Evolutionary conservation across 176 grass and related monocot species (phyloP), one percentile per base, ranked within the genome.

Genomic region (Triticum turgidum): DNA sequence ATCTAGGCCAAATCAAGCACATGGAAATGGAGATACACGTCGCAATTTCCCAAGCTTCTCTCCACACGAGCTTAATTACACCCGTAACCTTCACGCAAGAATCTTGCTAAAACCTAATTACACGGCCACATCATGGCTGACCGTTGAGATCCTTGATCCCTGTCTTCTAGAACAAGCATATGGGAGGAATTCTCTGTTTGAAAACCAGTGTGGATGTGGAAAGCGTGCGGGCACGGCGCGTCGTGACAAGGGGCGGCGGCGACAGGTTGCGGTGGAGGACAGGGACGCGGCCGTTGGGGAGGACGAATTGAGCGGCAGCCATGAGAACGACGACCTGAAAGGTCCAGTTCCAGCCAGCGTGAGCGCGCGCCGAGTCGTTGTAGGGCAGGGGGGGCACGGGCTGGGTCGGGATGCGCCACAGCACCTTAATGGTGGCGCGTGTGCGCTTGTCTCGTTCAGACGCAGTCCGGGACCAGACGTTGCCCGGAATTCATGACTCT

Each of bases 321-420:
- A 6, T 68, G 89, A 91, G 82, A 80, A 69, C 35, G 89, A 91
- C 81, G 76, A 22, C 76, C 89, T 80, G 20, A 61, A 59, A 33
- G 58, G 32, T 51, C 51, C 82, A 88, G 82, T 81, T 80, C 29
- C 89, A 39, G 18, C 78, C 52, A 25, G 82, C 30, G 41, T 5
- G 17, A 52, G 65, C 13, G 70, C 27, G 9, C 4, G 6, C 64
- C 52, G 64, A 15, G 49, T 78, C 61, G 35, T 13, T n/a, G 80
- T 87, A 74, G 89, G 85, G 85, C 67, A 25, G 14, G 79, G 63
- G 38, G 29, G 9, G 80, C 80, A 82, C 80, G 62, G 79, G 61
- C 11, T 5, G 14, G 61, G 4, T 4, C 18, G 80, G 32, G 10
- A 20, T 3, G 82, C 33, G 54, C 71, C 49, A 24, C n/a, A 11